Evolutionary conservation across 352 stramenopile species (phyloP), one percentile per base, ranked within the genome.

Genomic region (Blastocystis sp.): DNA sequence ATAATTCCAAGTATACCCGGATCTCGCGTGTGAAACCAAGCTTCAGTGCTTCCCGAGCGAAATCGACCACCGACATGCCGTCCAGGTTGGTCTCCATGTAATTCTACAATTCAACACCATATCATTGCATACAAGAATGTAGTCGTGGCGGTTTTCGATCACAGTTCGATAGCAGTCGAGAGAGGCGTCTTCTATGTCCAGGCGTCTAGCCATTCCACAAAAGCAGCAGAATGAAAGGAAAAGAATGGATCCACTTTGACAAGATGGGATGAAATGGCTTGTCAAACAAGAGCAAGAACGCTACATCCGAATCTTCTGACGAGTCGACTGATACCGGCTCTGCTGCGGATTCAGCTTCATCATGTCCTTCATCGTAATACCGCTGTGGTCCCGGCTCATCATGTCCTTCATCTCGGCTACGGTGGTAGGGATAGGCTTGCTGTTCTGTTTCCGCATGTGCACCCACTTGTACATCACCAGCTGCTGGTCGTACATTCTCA

Each of bases 391-490:
- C 28, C 74, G 14, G 48, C 74, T 84, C 74, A 84, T 84, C 74
- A 84, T 84, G 66, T 84, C 74, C 48, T 64, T 66, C 74, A 84
- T 84, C 48, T 84, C 74, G 14, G 11, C 54, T 57, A 84, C 66
- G 34, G 74, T 84, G n/a, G 19, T 52, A 2, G 74, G 74, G 60
- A 84, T 84, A 38, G 74, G 74, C 45, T 84, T 84, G n/a, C 52
- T 84, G n/a, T 69, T 69, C 14, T 84, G 54, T 28, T 84, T 84
- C 45, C 74, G 14, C 42, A 66, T 66, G 52, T 84, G 74, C 42
- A 84, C 38, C 74, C 74, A 84, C 74, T 84, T 84, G 57, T 84
- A 84, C 54, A 84, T 84, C 21, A 84, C 74, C n/a, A 54, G n/a
- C 38, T 84, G 74, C 19, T 84, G 74, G 42, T 84, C 74, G 21